phyloP scores from a whole-genome alignment of 2,329 filamentous ascomycete genomes.

The Epichloe sibirici region DNA sequence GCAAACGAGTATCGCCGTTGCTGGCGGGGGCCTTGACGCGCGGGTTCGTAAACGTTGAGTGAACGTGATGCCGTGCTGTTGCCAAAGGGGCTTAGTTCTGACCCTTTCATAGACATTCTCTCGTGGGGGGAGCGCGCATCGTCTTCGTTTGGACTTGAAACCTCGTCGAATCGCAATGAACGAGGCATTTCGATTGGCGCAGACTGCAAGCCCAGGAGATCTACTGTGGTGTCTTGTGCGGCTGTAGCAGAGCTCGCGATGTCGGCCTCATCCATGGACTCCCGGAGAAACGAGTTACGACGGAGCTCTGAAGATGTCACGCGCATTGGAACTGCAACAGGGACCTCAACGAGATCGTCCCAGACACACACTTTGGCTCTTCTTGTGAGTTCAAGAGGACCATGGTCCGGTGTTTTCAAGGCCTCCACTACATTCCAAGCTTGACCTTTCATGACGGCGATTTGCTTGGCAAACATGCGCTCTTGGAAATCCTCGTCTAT shows the following conservation, averaged over 20 bases:
- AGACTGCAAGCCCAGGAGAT: constrained; percentile 57
- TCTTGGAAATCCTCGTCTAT: constrained; percentile 95
- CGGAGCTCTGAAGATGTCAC: constrained; percentile 75
- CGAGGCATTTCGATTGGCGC: constrained; percentile 57
- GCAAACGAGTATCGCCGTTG: constrained; percentile 44
- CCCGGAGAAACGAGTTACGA: constrained; percentile 41
- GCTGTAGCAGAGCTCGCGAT: constrained; percentile 41
- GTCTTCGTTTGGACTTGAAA: constrained; percentile 35
- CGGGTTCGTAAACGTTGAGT: constrained; percentile 32
- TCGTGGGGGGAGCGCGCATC: constrained; percentile 28
- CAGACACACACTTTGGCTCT: constrained; percentile 89
- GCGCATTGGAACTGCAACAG: constrained; percentile 82
- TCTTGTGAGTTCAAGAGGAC: constrained; percentile 83
- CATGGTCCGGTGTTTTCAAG: constrained; percentile 82
- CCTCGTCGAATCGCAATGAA: constrained; percentile 57
- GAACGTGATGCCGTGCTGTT: constrained; percentile 28
- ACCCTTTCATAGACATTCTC: constrained; percentile 8
- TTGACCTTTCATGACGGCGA: constrained; percentile 98
- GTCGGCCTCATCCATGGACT: constrained; percentile 70
- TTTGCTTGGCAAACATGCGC: constrained; percentile 96
- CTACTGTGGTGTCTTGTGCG: constrained; percentile 30
- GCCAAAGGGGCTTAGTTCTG: constrained; percentile 7
- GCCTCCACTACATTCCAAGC: constrained; percentile 99
- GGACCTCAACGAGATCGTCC: constrained; percentile 95
- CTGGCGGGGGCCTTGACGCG: constrained; percentile 29